These are phyloP conservation scores for Puccinia horiana DNA, from an alignment of 1,284 basidiomycete species.

Conservation along the genomic window DNA sequence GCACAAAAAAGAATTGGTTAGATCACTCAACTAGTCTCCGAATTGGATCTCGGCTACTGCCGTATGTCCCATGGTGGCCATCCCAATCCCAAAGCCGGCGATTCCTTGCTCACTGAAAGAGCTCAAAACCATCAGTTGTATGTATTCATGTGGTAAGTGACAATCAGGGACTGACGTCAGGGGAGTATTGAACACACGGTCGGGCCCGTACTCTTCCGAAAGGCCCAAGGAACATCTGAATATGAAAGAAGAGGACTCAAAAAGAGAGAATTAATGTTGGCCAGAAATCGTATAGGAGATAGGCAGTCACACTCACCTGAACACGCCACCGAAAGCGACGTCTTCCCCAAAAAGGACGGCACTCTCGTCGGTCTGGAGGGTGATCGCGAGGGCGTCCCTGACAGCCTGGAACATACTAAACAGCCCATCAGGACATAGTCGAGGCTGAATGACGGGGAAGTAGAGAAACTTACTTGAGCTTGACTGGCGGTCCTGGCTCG, in stretches of 20 bases:
- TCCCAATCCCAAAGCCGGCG: constrained; percentile 87
- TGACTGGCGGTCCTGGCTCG: background rate
- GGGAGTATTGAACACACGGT: constrained; percentile 93
- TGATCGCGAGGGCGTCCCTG: constrained; percentile 48
- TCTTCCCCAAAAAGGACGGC: constrained; percentile 91
- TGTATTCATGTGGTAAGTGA: background rate
- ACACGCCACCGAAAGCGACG: constrained; percentile 64
- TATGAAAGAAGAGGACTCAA: constrained; percentile 74
- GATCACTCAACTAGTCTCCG: constrained; percentile 54
- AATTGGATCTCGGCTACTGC: constrained; percentile 88
- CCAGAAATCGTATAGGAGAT: background rate
- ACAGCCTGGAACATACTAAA: constrained; percentile 50
- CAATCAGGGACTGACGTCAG: constrained; percentile 58
- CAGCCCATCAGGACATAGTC: background rate
- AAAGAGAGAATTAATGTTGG: constrained; percentile 69
- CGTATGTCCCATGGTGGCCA: constrained; percentile 88
- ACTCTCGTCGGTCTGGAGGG: constrained; percentile 66
- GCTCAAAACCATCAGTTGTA: background rate
- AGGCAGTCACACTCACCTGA: constrained; percentile 2
- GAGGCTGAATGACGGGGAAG: background rate
- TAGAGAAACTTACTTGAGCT: constrained; percentile 21
- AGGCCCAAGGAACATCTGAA: constrained; percentile 68
- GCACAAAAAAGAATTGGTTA: background rate
- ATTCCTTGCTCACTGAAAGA: constrained; percentile 76
- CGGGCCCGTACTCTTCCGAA: constrained; percentile 85